Conservation (phyloP, 225 moss, liverwort and hornwort genomes). For the Pseudisothecium myosuroides region DNA sequence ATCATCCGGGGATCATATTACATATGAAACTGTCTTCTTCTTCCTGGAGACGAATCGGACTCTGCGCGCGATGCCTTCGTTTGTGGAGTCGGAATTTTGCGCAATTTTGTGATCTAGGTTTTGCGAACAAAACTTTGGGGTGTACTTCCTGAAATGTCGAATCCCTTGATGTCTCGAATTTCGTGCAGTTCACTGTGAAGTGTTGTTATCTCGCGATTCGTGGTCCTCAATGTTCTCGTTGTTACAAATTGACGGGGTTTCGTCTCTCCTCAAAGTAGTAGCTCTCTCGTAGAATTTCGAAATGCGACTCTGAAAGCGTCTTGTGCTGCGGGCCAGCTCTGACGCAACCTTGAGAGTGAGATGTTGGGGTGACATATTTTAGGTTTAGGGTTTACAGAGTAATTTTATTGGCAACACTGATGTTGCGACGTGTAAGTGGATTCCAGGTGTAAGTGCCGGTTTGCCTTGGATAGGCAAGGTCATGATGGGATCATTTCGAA, state of each 20-base stretch:
- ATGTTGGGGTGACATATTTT: neutral
- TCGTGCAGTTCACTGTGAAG: neutral
- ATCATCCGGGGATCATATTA: neutral
- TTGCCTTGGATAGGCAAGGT: neutral
- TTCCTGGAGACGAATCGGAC: neutral
- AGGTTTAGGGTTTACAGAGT: neutral
- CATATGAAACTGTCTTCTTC: neutral
- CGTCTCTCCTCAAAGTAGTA: neutral
- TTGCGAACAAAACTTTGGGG: neutral
- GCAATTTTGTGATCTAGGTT: neutral
- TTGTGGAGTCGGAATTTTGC: neutral
- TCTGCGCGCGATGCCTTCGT: neutral
- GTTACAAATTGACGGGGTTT: neutral
- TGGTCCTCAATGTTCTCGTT: neutral
- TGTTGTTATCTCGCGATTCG: neutral
- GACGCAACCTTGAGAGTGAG: neutral
- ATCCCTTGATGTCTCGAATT: neutral
- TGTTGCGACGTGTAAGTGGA: neutral
- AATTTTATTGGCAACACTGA: neutral
- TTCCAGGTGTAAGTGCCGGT: neutral
- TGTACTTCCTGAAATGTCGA: neutral
- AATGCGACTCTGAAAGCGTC: neutral
- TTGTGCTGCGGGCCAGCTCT: neutral
- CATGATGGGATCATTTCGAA: constrained; percentile 14
- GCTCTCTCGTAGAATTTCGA: neutral